These are phyloP conservation scores for Cladosporium sp. DNA, from an alignment of 2,329 filamentous ascomycete species.

Conservation along the genomic window DNA sequence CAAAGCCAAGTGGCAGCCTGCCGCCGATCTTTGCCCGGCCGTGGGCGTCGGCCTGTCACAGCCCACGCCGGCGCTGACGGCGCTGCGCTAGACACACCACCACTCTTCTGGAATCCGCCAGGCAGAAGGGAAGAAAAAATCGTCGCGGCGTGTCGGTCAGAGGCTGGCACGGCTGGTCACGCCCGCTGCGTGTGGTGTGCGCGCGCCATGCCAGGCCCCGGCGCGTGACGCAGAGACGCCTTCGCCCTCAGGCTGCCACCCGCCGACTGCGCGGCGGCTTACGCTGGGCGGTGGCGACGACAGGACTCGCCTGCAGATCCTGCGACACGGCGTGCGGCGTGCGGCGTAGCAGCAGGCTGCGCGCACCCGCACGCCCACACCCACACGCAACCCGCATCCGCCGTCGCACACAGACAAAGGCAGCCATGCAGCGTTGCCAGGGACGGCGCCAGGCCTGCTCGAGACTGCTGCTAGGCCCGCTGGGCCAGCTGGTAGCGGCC, in stretches of 20 bases:
- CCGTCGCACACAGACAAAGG: no score
- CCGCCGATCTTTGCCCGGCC: slow-evolving; percentile 5
- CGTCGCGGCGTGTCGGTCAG: background rate
- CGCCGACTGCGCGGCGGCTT: slow-evolving; percentile 9
- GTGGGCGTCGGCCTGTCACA: slow-evolving; percentile 4
- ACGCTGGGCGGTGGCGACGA: background rate
- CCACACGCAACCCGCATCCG: no score
- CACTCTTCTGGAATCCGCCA: slow-evolving; percentile 11
- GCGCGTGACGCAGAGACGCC: no score
- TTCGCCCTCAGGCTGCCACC: background rate
- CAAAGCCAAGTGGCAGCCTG: background rate
- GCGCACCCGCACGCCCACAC: no score
- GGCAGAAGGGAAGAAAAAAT: slow-evolving; percentile 3
- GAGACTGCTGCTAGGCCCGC: background rate
- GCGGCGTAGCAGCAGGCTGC: no score
- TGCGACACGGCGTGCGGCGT: slow-evolving; percentile 8
- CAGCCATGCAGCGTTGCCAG: background rate
- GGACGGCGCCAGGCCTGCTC: background rate
- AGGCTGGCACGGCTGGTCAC: no score
- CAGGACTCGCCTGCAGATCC: slow-evolving; percentile 9
- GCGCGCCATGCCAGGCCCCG: no score
- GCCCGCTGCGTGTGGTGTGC: no score
- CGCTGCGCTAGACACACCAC: slow-evolving; percentile 6
- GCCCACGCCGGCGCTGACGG: background rate
- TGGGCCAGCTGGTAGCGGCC: background rate